Conservation (phyloP, 495 filamentous ascomycete species). For the Lasiosphaeria ovina region DNA sequence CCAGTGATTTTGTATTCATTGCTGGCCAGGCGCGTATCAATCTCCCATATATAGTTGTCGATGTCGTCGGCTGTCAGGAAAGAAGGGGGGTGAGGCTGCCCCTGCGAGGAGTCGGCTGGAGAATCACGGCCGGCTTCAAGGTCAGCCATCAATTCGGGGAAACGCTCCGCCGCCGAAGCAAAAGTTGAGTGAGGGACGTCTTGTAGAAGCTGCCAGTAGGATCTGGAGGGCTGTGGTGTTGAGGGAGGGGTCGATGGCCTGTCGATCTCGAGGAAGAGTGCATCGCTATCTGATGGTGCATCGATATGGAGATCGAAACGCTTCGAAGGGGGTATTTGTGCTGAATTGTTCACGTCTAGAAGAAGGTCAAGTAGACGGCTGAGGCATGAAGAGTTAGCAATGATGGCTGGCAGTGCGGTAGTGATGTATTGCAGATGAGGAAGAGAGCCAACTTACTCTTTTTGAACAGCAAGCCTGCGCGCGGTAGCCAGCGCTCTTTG, state of each 20-base stretch:
- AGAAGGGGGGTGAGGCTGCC: slow-evolving; percentile 40
- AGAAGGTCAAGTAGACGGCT: slow-evolving; percentile 81
- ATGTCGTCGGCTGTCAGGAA: slow-evolving; percentile 77
- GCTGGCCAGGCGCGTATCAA: slow-evolving; percentile 65
- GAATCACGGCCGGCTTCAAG: slow-evolving; percentile 39
- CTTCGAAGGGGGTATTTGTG: slow-evolving; percentile 68
- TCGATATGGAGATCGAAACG: slow-evolving; percentile 62
- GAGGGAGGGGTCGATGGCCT: slow-evolving; percentile 23
- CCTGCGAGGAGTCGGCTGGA: slow-evolving; percentile 35
- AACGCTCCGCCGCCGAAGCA: slow-evolving; percentile 36
- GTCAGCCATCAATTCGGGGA: slow-evolving; percentile 40
- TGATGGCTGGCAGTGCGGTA: neutral
- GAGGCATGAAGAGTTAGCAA: slow-evolving; percentile 5
- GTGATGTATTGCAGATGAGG: slow-evolving; percentile 10
- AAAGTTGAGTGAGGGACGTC: slow-evolving; percentile 43
- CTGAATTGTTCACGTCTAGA: slow-evolving; percentile 78
- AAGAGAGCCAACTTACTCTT: slow-evolving; percentile 54
- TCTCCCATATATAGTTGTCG: slow-evolving; percentile 70
- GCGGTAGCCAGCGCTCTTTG: slow-evolving; percentile 73
- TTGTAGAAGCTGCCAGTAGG: slow-evolving; percentile 38
- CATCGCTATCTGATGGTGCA: slow-evolving; percentile 54
- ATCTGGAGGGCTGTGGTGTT: slow-evolving; percentile 32
- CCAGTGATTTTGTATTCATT: slow-evolving; percentile 20
- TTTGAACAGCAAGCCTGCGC: slow-evolving; percentile 78
- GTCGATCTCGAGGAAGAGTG: slow-evolving; percentile 34